Base-by-base conservation (phyloP, 352 stramenopile genomes). In the Phytopythium montanum region DNA sequence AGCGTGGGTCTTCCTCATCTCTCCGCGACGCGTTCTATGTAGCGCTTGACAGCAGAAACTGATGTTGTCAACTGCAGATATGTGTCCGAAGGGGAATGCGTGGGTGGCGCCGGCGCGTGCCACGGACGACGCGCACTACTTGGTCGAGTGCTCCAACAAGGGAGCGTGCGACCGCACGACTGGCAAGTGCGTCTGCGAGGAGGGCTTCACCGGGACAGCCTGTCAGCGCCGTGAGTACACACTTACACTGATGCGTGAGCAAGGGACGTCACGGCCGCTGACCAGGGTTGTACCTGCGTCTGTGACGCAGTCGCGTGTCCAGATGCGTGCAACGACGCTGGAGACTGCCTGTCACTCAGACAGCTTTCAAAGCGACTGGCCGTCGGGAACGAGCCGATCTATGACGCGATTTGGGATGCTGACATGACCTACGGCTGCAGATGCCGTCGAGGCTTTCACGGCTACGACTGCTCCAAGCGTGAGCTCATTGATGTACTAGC, bases 361-460 rank as follows among this genome's bases (percentile, higher is more conserved):
- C 64, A 88, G 28, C 72, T 91, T 2, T 90, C 82, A 0, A 62
- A 60, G 3, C 28, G 62, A 0, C 78, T 68, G 42, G 71, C 73
- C 3, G 76, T 87, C 10, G 76, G 68, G 3, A 73, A 66, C 3
- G 82, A 88, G 39, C 63, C 69, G 3, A 61, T 85, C 0, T 92
- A 94, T 48, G 68, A 83, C 0, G 56, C 44, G 1, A 54, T 68
- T 0, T 94, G 81, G 81, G 84, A 94, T 31, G 79, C 79, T 1
- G 67, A 88, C 9, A 88, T 87, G 79, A 87, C 97, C 19, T 89
- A 88, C 52, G 91, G 90, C 2, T 98, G 93, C 68, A 70, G 87
- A 18, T 98, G 93, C 61, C 81, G 92, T 19, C 76, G 76, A 39
- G 90, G 88, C 1, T 92, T 70, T 21, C 69, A 81, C 29, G 89